phyloP scores from a whole-genome alignment of 2,329 filamentous ascomycete genomes.

The Exutisphaerella laricina region DNA sequence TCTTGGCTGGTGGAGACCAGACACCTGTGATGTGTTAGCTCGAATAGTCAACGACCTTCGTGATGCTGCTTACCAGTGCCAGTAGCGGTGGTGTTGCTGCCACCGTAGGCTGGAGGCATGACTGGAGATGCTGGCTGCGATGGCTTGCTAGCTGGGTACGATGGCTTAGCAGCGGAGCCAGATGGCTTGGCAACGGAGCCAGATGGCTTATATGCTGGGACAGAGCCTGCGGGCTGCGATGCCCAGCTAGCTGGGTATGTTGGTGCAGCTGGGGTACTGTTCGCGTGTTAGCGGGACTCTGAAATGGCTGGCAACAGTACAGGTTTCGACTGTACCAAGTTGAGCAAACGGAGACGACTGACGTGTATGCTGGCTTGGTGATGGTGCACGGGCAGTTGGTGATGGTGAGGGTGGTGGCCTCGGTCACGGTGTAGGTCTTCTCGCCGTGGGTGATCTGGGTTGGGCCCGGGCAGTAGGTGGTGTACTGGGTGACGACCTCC shows the following conservation, averaged over 20 bases:
- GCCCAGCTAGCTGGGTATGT: neutral
- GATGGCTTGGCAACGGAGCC: constrained; percentile 4
- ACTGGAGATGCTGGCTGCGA: constrained; percentile 6
- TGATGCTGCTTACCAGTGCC: constrained; percentile 9
- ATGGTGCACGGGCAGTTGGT: constrained; percentile 24
- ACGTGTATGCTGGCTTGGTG: constrained; percentile 22
- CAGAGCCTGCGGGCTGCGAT: neutral
- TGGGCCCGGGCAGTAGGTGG: constrained; percentile 17
- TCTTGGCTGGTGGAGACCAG: constrained; percentile 7
- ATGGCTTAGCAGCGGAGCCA: constrained; percentile 4
- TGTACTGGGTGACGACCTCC: constrained; percentile 19
- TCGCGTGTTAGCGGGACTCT: neutral
- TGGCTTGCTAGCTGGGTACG: constrained; percentile 6
- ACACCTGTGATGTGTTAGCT: too few species aligned
- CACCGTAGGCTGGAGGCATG: constrained; percentile 7
- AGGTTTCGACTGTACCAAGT: constrained; percentile 17
- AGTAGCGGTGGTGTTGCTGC: constrained; percentile 10
- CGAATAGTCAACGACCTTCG: too few species aligned
- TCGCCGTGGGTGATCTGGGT: constrained; percentile 19
- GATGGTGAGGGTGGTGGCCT: constrained; percentile 23
- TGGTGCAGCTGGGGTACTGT: neutral
- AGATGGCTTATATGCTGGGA: neutral
- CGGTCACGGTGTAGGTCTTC: constrained; percentile 21
- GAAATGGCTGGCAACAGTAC: neutral
- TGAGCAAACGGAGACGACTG: constrained; percentile 19